A percentile compares a stretch with the other conserved stretches of the same genome.
Evolutionary conservation across 768 basidiomycete species (phyloP).

Genomic region (Porphyrellus cyaneotinctus): DNA sequence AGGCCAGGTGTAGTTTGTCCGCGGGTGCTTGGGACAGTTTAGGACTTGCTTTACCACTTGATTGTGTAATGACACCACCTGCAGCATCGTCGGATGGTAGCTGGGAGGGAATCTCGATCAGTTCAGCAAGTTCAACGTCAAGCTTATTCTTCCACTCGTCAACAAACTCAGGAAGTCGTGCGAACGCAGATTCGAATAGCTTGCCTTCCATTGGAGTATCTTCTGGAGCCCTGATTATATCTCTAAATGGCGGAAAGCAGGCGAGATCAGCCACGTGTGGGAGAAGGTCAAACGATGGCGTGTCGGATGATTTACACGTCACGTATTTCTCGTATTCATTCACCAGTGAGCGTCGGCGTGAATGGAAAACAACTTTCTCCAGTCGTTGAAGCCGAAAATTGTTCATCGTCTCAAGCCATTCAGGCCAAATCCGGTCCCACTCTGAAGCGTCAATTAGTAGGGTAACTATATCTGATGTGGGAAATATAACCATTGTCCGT

Average conservation of each 20-base stretch:
- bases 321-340: background rate
- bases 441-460: background rate
- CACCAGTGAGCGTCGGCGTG: background rate
- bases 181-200: background rate
- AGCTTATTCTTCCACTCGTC: background rate
- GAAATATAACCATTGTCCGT: conserved; percentile 4
- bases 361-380: background rate
- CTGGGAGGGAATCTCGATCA: background rate
- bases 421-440: background rate
- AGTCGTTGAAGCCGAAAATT: background rate
- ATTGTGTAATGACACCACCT: too few species aligned
- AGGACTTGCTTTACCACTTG: too few species aligned
- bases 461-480: background rate
- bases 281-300: conserved; percentile 2
- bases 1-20: background rate
- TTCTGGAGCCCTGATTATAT: conserved; percentile 5
- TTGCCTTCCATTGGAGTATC: background rate
- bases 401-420: background rate
- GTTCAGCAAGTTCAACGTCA: background rate
- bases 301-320: background rate
- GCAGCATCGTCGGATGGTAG: background rate
- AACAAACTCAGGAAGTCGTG: background rate
- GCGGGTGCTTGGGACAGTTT: background rate
- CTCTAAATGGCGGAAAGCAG: conserved; percentile 3
- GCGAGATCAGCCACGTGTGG: conserved; percentile 10